Base-by-base conservation (phyloP, 176 grass and related monocot species). In the Triticum dicoccoides region DNA sequence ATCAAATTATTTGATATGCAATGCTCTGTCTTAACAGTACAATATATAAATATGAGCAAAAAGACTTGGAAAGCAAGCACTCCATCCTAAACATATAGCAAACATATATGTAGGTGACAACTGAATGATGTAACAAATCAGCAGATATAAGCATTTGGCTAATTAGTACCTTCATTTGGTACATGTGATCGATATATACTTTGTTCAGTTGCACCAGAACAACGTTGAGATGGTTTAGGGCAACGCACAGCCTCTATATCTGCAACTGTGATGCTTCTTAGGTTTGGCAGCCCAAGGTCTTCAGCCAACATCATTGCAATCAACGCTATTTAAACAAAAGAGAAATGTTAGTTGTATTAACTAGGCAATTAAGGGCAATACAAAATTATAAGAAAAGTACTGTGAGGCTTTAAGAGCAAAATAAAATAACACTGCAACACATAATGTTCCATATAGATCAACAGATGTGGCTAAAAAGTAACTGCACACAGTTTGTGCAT, bases 261-360 rank as follows among this genome's bases (percentile, higher is more conserved):
- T 34, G 83, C 73, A 82, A 64, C 84, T 34, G 83, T 78, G 79
- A 74, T 41, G 56, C 54, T 92, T 78, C 45, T 90, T 35, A 84
- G 49, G 62, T 51, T 79, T 74, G 77, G 83, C 5, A 92, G 47
- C 33, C 86, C 83, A 73, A 88, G 73, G 54, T 87, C 90, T 70
- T 87, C 86, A 21, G 80, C 84, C 18, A 88, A 65, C 84, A 95
- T 79, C 83, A 82, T 86, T n/a, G 88, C 30, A 64, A 95, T 90
- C 61, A 95, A 77, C 21, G 93, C 93, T 95, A 66, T 42, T 61
- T 8, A 87, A 73, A 85, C 33, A 85, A 12, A 75, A 35, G 52
- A 45, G 21, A 39, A 85, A 58, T 20, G 35, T 82, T 39, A 85
- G 33, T 21, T 52, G 71, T 52, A 70, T 42, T 54, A 34, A 52